A percentile compares a stretch with the other conserved stretches of the same genome.
Evolutionary conservation across 2,329 filamentous ascomycete species (phyloP).

Genomic region (Cyphellophora europaea): DNA sequence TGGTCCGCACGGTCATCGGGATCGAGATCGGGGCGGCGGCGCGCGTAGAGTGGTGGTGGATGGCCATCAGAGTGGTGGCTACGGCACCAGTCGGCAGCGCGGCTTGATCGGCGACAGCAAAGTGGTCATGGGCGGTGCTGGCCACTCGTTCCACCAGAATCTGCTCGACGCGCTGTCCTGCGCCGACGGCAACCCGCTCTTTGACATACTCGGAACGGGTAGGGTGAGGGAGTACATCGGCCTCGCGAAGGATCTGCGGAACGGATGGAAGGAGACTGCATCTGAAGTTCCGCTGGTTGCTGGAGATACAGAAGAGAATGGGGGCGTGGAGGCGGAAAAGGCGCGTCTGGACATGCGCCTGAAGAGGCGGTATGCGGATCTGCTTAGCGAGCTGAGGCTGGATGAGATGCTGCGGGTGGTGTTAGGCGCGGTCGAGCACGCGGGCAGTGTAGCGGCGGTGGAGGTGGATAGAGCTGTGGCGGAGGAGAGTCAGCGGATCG

Average conservation of each 20-base stretch:
- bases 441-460: slow-evolving; percentile 42
- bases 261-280: slow-evolving; percentile 52
- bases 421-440: slow-evolving; percentile 50
- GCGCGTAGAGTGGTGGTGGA: background rate
- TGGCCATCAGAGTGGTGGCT: background rate
- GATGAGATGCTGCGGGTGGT: slow-evolving; percentile 50
- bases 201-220: slow-evolving; percentile 44
- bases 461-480: slow-evolving; percentile 28
- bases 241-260: slow-evolving; percentile 60
- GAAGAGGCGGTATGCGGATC: slow-evolving; percentile 23
- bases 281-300: background rate
- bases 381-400: slow-evolving; percentile 53
- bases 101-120: slow-evolving; percentile 17
- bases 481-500: slow-evolving; percentile 5
- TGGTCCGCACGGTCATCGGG: background rate
- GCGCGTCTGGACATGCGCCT: slow-evolving; percentile 8
- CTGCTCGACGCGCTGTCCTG: slow-evolving; percentile 54
- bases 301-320: slow-evolving; percentile 26
- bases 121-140: slow-evolving; percentile 7
- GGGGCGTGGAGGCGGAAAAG: slow-evolving; percentile 38
- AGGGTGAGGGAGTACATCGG: slow-evolving; percentile 50
- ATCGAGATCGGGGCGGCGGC: background rate
- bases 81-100: slow-evolving; percentile 1
- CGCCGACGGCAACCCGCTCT: slow-evolving; percentile 44
- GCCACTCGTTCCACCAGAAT: slow-evolving; percentile 60